Evolutionary conservation across 1,139 yeast species (phyloP).

Genomic region (Taiozyma onychis): DNA sequence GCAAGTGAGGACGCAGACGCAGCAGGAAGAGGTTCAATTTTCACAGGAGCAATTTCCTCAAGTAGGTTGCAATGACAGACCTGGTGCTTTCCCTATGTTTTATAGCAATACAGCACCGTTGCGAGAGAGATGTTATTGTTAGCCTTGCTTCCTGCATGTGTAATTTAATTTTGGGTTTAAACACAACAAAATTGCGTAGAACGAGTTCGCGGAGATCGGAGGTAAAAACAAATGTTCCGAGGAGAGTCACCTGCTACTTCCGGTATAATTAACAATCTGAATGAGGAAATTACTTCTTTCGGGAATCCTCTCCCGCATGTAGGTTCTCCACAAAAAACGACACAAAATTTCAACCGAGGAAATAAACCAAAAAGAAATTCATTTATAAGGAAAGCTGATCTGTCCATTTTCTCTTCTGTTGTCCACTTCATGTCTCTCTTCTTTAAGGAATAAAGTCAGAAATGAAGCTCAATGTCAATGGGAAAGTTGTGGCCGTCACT

Average conservation of each 20-base stretch:
- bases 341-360: neutral
- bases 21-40: neutral
- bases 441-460: neutral
- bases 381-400: neutral
- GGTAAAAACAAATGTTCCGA: neutral
- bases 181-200: neutral
- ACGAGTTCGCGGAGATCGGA: neutral
- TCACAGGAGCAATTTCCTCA: neutral
- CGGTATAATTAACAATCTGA: neutral
- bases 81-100: neutral
- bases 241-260: neutral
- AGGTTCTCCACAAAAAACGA: neutral
- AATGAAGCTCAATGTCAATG: constrained; percentile 37
- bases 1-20: neutral
- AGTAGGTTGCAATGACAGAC: neutral
- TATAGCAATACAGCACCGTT: neutral
- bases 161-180: neutral
- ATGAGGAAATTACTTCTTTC: neutral
- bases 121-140: neutral
- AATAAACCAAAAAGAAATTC: neutral
- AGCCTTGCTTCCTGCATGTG: neutral
- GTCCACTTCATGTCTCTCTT: neutral
- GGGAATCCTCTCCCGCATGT: neutral
- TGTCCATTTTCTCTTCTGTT: neutral
- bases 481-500: constrained; percentile 68